Base-by-base conservation (phyloP, 2,329 filamentous ascomycete genomes). In the Colletotrichum sp. region DNA sequence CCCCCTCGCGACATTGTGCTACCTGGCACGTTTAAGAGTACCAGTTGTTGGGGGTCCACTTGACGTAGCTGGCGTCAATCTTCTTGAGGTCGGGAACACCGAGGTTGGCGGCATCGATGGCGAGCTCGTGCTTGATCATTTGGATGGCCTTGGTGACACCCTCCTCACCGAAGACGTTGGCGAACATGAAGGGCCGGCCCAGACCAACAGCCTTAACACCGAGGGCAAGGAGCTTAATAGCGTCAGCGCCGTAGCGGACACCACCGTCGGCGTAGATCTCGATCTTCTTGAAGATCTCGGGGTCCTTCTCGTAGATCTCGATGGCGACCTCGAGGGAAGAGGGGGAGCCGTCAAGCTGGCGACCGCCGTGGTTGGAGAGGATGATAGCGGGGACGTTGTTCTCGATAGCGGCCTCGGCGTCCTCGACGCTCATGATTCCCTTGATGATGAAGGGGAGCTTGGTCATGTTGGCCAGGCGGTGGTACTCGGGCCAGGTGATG, bases 111-210 rank as follows among this genome's bases (percentile, higher is more conserved):
- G 85, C 85, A 74, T 87, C 86, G 70, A 86, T 82, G 39, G 83
- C 80, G 70, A 91, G 82, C 83, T 91, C 89, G 72, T 86, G 83
- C 84, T 88, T 89, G 78, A 91, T 81, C 13, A 91, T 83, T 10
- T 81, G 59, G 61, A 86, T 82, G 34, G 81, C 86, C 81, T 84
- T 86, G 79, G 85, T 81, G 4, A 91, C 87, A 60, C 90, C 89
- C 9, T 86, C 85, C 63, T 83, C 81, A 7, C 89, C 90, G 76
- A 86, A 91, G 61, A 89, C 80, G 81, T 90, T 91, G 77, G 87
- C 83, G 79, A 85, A 91, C 88, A 90, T 90, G 77, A 88, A 86
- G 12, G 88, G 86, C 1, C 90, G 82, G 18, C 89, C 89, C 1
- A 91, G 76, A 16, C 89, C 84, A 7, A 87, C 86, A 15, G 85